Evolutionary conservation across 805 yeast genomes (phyloP), one percentile per base, ranked within the genome.

Genomic region (Naumovozyma castellii): DNA sequence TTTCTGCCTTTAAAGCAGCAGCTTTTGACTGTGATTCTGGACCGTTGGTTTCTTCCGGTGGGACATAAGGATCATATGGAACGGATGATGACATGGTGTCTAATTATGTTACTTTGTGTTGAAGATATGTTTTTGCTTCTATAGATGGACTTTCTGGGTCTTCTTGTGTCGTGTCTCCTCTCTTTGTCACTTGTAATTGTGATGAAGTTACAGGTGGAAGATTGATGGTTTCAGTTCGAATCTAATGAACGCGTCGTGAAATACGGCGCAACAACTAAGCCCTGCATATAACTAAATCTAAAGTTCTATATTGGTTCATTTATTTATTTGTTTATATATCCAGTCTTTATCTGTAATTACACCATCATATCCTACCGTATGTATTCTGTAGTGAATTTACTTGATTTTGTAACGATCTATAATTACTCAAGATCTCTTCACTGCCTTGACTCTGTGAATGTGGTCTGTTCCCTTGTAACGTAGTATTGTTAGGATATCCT

Each of bases 1-100:
- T 84, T 72, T 85, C 92, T 75, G 88, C 86, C 63, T 84, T 88
- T 58, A 84, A 75, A 46, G 86, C 87, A 16, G 92, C 92, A 28
- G 92, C 78, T 54, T 80, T 74, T 50, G 75, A 64, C 49, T 57
- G 59, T 25, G 43, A 35, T 22, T 39, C 39, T 9, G 32, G 25
- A 18, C 51, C 43, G 36, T 51, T 48, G 6, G 52, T 40, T 37
- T 59, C 78, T 30, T 75, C 73, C 44, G 79, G 73, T 38, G 90
- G 90, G 47, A 80, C 78, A 55, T 80, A 84, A 55, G 94, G 94
- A 61, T 84, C 94, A 59, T 84, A 84, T 41, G 94, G 94, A 37
- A 76, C 82, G 31, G 85, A 74, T 17, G 87, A 79, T 15, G 87
- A 76, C 90, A 82, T 82, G 10, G 3, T 25, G n/a, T 5, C 18